phyloP scores from a whole-genome alignment of 1,284 basidiomycete genomes.

The Fomitopsis pinicola region DNA sequence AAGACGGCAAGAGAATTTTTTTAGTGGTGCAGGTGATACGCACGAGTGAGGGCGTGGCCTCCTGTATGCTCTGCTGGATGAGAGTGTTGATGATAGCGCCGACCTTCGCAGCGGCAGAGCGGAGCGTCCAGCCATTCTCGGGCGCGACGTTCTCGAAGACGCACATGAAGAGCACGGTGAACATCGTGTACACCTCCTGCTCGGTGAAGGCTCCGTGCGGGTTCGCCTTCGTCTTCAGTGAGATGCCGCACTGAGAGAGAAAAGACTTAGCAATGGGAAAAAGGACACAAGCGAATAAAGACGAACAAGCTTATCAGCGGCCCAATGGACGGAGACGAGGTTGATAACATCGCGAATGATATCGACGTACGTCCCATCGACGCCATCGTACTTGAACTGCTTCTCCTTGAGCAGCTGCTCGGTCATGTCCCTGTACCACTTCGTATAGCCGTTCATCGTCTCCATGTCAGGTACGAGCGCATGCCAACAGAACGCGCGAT shows the following conservation, averaged over 20 bases:
- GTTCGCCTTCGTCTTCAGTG: constrained; percentile 50
- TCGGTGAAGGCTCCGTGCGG: constrained; percentile 47
- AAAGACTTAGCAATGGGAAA: too few relatives aligned
- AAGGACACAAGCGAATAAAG: not conserved
- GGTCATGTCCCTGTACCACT: constrained; percentile 36
- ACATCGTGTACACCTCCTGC: constrained; percentile 43
- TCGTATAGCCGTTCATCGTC: constrained; percentile 16
- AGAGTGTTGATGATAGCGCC: too few relatives aligned
- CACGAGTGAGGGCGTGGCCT: too few relatives aligned
- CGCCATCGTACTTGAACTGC: constrained; percentile 31
- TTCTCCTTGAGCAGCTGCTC: constrained; percentile 34
- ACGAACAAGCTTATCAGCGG: constrained; percentile 57
- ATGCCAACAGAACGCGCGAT: not conserved
- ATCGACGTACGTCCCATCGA: constrained; percentile 46
- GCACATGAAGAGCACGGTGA: constrained; percentile 53
- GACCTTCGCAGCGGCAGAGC: constrained; percentile 26
- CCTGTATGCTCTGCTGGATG: too few relatives aligned
- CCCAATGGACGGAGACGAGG: constrained; percentile 50
- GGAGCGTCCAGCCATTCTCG: not conserved
- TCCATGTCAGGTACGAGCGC: not conserved
- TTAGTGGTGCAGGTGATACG: too few relatives aligned
- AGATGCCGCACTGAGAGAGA: constrained; percentile 60
- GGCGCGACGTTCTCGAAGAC: constrained; percentile 11
- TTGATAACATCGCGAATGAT: constrained; percentile 73
- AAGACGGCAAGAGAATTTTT: too few relatives aligned